Evolutionary conservation across 441 rosid genomes (phyloP).

Genomic region (Erodium texanum): DNA sequence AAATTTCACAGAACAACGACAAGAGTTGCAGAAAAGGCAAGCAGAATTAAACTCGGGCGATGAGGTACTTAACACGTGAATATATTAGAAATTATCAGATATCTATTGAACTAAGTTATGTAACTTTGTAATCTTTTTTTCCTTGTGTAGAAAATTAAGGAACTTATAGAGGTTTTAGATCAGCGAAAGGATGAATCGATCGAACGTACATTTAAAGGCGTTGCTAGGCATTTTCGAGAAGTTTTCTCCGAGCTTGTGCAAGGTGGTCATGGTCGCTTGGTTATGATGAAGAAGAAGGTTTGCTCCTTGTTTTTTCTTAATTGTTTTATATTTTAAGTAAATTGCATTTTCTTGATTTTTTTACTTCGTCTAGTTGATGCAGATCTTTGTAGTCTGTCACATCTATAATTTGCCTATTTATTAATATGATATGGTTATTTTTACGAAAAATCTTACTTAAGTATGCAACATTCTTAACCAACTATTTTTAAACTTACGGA

Average conservation of each 20-base stretch:
- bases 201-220: constrained; percentile 94
- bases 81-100: not conserved
- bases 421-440: no score
- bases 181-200: constrained; percentile 95
- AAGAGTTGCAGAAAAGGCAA: constrained; percentile 93
- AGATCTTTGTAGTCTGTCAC: no score
- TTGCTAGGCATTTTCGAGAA: constrained; percentile 80
- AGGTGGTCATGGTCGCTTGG: constrained; percentile 85
- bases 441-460: no score
- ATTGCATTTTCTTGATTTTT: constrained; percentile 6
- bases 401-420: no score
- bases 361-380: no score
- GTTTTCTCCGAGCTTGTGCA: constrained; percentile 93
- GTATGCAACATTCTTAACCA: no score
- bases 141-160: constrained; percentile 71
- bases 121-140: not conserved
- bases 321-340: constrained; percentile 2
- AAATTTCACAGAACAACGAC: constrained; percentile 89
- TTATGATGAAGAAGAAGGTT: constrained; percentile 96
- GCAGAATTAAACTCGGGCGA: constrained; percentile 97
- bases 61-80: constrained; percentile 41
- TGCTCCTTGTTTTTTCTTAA: constrained; percentile 14
- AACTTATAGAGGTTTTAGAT: constrained; percentile 79
- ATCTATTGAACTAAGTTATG: not conserved
- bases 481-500: no score